Percentiles rank a stretch among this genome's conserved stretches.
phyloP scores from a whole-genome alignment of 306 rosid species.

The Casuarina equisetifolia region DNA sequence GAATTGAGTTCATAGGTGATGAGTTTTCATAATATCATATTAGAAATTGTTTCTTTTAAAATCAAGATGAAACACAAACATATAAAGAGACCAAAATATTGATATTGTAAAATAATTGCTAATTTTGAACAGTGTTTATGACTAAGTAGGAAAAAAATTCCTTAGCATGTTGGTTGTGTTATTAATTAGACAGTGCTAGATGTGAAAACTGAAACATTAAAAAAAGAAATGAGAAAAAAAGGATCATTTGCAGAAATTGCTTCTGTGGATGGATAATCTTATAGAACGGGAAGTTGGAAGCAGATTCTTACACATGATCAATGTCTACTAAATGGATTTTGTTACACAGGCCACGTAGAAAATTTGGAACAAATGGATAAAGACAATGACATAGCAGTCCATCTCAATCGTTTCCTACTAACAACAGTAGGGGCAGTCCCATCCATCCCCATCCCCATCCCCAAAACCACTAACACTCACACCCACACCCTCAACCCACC shows the following conservation, averaged over 20 bases:
- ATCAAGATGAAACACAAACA: no score
- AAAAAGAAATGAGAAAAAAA: neutral
- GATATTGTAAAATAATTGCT: no score
- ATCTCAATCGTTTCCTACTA: slow-evolving; percentile 26
- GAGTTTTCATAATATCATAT: no score
- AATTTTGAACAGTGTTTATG: neutral
- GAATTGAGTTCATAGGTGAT: no score
- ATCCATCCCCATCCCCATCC: slow-evolving; percentile 15
- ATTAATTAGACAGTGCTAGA: no score
- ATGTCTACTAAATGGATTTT: neutral
- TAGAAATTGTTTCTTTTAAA: no score
- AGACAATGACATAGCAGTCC: slow-evolving; percentile 38
- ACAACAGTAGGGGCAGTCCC: slow-evolving; percentile 29
- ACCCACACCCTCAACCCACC: neutral
- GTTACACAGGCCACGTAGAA: neutral
- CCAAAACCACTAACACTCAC: no score
- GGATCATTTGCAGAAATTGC: neutral
- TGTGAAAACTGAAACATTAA: neutral
- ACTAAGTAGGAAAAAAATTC: neutral
- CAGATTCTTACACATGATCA: neutral
- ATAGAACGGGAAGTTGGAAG: neutral
- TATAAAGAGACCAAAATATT: no score
- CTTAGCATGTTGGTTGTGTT: no score
- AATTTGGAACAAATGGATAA: slow-evolving; percentile 33
- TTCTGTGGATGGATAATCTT: neutral